These are phyloP conservation scores for Apiospora saccharicola DNA, from an alignment of 2,329 filamentous ascomycete genomes.

Conservation along the genomic window DNA sequence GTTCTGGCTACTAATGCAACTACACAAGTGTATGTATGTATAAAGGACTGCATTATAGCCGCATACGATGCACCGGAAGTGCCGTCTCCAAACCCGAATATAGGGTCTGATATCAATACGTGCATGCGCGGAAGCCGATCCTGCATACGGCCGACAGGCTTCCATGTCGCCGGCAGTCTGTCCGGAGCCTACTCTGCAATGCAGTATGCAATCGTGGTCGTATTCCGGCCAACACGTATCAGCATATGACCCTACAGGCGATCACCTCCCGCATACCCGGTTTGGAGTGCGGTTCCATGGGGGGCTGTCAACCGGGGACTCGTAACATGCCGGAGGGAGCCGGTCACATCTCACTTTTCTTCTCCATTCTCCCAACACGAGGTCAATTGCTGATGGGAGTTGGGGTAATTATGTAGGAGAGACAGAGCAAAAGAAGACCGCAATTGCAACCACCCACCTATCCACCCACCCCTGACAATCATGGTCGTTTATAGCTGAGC, in stretches of 20 bases:
- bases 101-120: neutral
- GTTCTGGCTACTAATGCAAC: too few relatives aligned
- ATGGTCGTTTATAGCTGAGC: neutral
- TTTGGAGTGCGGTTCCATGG: neutral
- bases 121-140: neutral
- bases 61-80: neutral
- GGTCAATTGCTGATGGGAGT: neutral
- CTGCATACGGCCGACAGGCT: neutral
- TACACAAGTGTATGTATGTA: too few relatives aligned
- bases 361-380: too few relatives aligned
- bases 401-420: neutral
- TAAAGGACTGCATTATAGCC: neutral
- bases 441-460: neutral
- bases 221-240: neutral
- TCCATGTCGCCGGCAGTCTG: neutral
- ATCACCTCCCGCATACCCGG: constrained; percentile 11
- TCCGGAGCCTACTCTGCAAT: neutral
- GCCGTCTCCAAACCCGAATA: too few relatives aligned
- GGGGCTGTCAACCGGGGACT: too few relatives aligned
- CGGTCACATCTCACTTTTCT: neutral
- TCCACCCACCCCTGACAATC: neutral
- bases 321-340: neutral
- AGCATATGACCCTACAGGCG: constrained; percentile 1
- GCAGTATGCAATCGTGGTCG: neutral
- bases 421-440: neutral